Conservation (phyloP, 805 yeast species). For the Danielozyma ontarioensis region DNA sequence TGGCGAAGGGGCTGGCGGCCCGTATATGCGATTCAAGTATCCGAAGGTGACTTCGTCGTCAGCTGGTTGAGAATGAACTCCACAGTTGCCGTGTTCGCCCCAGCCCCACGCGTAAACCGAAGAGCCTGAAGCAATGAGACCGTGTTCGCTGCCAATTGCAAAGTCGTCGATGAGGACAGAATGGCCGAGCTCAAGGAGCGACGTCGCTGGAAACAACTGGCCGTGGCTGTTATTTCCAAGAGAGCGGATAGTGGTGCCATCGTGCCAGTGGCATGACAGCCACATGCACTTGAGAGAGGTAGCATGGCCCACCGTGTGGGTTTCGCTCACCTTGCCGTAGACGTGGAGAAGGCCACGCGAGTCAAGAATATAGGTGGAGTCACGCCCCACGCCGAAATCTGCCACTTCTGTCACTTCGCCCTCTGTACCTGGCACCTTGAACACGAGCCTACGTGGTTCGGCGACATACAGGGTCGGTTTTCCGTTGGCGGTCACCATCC, state of each 20-base stretch:
- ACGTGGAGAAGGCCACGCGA: conserved; percentile 9
- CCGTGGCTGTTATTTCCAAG: conserved; percentile 76
- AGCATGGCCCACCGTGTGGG: no score
- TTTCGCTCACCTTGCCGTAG: no score
- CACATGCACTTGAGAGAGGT: conserved; percentile 65
- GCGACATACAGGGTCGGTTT: conserved; percentile 14
- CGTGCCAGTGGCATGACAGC: conserved; percentile 63
- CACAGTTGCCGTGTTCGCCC: conserved; percentile 99
- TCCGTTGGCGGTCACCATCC: conserved; percentile 1
- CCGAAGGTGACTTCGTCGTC: conserved; percentile 30
- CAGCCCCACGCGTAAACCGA: conserved; percentile 84
- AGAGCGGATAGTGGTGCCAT: conserved; percentile 31
- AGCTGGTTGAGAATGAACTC: conserved; percentile 22
- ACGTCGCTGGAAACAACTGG: conserved; percentile 43
- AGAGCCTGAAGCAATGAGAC: conserved; percentile 37
- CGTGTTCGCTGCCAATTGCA: conserved; percentile 85
- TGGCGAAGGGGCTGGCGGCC: no score
- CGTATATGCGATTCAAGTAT: conserved; percentile 30
- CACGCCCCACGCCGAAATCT: conserved; percentile 47
- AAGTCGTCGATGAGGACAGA: conserved; percentile 11
- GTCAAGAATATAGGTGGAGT: conserved; percentile 42
- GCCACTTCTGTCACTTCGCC: no score
- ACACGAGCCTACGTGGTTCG: conserved; percentile 16
- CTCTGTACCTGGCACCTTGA: conserved; percentile 6
- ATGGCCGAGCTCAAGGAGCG: neutral